Percentiles rank a stretch among this genome's conserved stretches.
Evolutionary conservation across 768 basidiomycete genomes (phyloP).

Genomic region (Amanita pallidorosea): DNA sequence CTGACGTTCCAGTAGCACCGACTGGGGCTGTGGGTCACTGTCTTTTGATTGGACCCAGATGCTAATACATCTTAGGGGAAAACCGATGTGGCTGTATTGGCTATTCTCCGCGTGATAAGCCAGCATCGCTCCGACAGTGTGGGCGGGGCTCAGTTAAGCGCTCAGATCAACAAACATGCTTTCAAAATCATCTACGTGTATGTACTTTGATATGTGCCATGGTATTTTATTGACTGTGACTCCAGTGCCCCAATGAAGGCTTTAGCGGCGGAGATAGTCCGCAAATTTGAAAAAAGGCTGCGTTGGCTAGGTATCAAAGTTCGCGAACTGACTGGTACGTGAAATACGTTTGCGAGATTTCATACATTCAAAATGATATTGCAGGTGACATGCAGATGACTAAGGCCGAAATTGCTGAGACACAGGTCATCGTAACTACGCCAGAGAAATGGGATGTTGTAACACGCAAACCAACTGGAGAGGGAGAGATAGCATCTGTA

Average conservation of each 20-base stretch:
- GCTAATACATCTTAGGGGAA: conserved; percentile 59
- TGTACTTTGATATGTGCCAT: conserved; percentile 11
- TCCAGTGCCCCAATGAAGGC: conserved; percentile 96
- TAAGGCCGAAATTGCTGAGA: conserved; percentile 84
- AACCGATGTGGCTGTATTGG: conserved; percentile 96
- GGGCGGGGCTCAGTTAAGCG: conserved; percentile 22
- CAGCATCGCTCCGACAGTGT: conserved; percentile 40
- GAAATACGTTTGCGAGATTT: background rate
- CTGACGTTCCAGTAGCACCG: conserved; percentile 48
- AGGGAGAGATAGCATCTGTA: conserved; percentile 92
- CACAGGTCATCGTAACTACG: conserved; percentile 97
- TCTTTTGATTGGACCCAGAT: background rate
- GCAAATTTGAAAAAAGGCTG: conserved; percentile 84
- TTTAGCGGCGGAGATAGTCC: conserved; percentile 87
- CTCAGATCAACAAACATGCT: conserved; percentile 51
- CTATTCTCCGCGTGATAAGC: conserved; percentile 79
- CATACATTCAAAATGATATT: background rate
- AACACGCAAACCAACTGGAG: conserved; percentile 91
- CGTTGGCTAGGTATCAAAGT: conserved; percentile 83
- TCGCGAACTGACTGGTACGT: conserved; percentile 78
- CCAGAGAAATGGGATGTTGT: conserved; percentile 99
- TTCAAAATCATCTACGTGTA: conserved; percentile 99
- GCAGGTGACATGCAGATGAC: conserved; percentile 94
- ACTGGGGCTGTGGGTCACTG: conserved; percentile 82
- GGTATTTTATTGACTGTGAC: background rate